Percentiles rank a stretch among this genome's conserved stretches.
phyloP scores from a whole-genome alignment of 2,329 filamentous ascomycete genomes.

The Pezicula rhizophila region DNA sequence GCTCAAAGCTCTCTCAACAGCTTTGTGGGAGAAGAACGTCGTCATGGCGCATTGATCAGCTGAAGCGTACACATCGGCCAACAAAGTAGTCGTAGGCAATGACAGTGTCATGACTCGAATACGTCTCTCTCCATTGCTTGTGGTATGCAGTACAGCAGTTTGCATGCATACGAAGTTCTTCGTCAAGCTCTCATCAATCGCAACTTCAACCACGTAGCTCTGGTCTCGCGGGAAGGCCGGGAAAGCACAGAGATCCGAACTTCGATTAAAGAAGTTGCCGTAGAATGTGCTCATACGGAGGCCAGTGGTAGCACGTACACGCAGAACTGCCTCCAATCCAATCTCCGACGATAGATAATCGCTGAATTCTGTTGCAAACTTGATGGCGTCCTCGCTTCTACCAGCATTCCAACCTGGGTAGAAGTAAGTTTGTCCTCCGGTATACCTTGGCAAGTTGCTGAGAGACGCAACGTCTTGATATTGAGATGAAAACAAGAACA shows the following conservation, averaged over 20 bases:
- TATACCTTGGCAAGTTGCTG: constrained; percentile 92
- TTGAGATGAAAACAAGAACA: constrained; percentile 93
- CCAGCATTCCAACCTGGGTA: constrained; percentile 96
- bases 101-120: constrained; percentile 92
- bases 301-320: constrained; percentile 90
- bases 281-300: constrained; percentile 97
- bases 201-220: constrained; percentile 95
- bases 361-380: constrained; percentile 94
- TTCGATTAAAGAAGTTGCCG: constrained; percentile 98
- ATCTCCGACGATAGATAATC: constrained; percentile 97
- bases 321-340: constrained; percentile 88
- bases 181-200: constrained; percentile 89
- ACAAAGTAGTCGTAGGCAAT: constrained; percentile 82
- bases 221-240: constrained; percentile 96
- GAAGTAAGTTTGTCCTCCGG: constrained; percentile 96
- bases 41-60: constrained; percentile 92
- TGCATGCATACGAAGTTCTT: constrained; percentile 92
- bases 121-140: constrained; percentile 91
- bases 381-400: constrained; percentile 89
- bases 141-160: constrained; percentile 92
- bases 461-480: constrained; percentile 97
- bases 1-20: constrained; percentile 81
- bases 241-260: constrained; percentile 95
- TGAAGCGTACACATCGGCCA: constrained; percentile 89
- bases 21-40: constrained; percentile 95